A percentile compares a stretch with the other conserved stretches of the same genome.
Conservation (phyloP, 2,329 filamentous ascomycete species). For the Calonectria multiphialidica region DNA sequence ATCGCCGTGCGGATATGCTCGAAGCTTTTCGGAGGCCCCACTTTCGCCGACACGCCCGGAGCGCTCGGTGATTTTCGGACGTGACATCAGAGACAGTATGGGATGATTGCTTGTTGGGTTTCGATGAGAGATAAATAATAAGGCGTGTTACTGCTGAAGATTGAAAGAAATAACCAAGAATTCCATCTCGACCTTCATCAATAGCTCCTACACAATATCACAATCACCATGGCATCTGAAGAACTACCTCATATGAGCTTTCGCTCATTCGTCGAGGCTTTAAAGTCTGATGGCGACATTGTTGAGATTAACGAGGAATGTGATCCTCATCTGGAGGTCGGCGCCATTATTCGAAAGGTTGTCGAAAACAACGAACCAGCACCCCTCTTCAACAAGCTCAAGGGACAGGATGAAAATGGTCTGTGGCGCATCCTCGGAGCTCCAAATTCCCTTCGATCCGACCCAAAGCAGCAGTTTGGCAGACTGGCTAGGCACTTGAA, state of each 20-base stretch:
- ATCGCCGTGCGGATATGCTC: not conserved
- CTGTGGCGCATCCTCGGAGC: slow-evolving; percentile 61
- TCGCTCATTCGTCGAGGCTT: slow-evolving; percentile 26
- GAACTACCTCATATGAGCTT: slow-evolving; percentile 42
- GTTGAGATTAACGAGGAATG: slow-evolving; percentile 57
- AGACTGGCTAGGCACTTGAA: slow-evolving; percentile 57
- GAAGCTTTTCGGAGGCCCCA: slow-evolving; percentile 7
- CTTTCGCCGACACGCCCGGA: slow-evolving; percentile 9
- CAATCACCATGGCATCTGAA: slow-evolving; percentile 27
- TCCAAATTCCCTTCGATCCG: slow-evolving; percentile 47
- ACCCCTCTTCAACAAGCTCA: slow-evolving; percentile 65
- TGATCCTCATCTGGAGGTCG: slow-evolving; percentile 59
- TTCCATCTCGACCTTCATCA: not conserved
- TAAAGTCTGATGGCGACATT: slow-evolving; percentile 53
- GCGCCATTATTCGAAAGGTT: slow-evolving; percentile 60
- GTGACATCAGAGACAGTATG: not conserved
- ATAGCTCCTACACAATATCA: not conserved
- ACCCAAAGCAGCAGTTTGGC: slow-evolving; percentile 50
- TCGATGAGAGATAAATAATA: not conserved
- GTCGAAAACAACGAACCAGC: slow-evolving; percentile 60
- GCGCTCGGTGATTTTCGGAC: slow-evolving; percentile 25
- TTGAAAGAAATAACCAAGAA: not conserved
- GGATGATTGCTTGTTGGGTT: not conserved
- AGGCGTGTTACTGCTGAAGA: not conserved
- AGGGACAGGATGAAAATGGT: slow-evolving; percentile 54